Conservation (phyloP, 2,329 filamentous ascomycete species). For the Talaromyces albobiverticillius region DNA sequence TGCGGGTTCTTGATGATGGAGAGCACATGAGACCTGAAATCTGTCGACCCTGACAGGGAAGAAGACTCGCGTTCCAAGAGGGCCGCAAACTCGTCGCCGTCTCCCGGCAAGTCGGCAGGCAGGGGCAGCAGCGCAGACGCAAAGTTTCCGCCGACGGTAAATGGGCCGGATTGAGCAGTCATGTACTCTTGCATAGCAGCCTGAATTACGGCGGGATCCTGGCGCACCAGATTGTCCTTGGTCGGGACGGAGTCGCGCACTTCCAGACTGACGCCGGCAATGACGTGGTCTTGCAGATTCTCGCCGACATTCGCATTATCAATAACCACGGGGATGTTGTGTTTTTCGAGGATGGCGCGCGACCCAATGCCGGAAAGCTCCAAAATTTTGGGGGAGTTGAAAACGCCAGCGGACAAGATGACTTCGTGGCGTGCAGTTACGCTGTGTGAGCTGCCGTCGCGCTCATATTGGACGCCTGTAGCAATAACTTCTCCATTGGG, state of each 20-base stretch:
- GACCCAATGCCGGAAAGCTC: slow-evolving; percentile 49
- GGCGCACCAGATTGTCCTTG: background rate
- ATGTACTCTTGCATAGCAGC: background rate
- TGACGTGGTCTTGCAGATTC: slow-evolving; percentile 29
- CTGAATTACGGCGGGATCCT: background rate
- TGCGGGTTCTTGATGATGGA: background rate
- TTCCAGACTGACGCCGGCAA: slow-evolving; percentile 16
- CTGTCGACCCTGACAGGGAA: background rate
- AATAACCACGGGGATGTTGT: slow-evolving; percentile 34
- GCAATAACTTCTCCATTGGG: slow-evolving; percentile 21
- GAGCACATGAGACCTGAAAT: background rate
- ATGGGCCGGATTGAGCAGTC: background rate
- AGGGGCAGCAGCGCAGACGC: background rate
- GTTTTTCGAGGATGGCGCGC: slow-evolving; percentile 29
- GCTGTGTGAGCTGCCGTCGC: background rate
- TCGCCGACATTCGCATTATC: slow-evolving; percentile 40
- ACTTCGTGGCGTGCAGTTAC: slow-evolving; percentile 38
- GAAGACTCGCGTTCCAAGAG: background rate
- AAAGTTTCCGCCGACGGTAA: background rate
- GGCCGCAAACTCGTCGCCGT: background rate
- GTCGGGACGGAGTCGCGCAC: background rate
- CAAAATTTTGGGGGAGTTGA: slow-evolving; percentile 44
- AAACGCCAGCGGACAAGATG: slow-evolving; percentile 47
- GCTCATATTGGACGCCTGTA: slow-evolving; percentile 44
- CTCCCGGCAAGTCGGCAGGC: background rate